phyloP scores from a whole-genome alignment of 257 asterid species.

The Penstemon newberryi region DNA sequence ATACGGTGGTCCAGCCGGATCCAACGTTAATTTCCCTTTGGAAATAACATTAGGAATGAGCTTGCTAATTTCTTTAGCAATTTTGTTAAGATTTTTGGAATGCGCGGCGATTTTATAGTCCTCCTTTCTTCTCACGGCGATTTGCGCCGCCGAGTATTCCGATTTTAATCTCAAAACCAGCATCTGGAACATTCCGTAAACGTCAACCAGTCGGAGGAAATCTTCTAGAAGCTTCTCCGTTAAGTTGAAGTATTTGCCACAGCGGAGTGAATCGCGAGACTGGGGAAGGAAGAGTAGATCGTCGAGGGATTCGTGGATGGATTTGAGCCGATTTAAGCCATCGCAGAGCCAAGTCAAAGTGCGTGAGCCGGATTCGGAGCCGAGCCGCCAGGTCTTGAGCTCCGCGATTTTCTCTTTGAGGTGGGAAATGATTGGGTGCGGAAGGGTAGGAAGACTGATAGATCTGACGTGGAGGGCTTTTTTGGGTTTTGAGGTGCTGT shows the following conservation, averaged over 20 bases:
- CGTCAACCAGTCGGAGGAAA: constrained; percentile 66
- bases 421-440: constrained; percentile 70
- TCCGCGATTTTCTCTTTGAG: constrained; percentile 54
- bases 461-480: constrained; percentile 68
- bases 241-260: constrained; percentile 33
- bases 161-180: constrained; percentile 54
- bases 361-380: constrained; percentile 26
- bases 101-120: constrained; percentile 33
- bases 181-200: constrained; percentile 67
- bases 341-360: constrained; percentile 57
- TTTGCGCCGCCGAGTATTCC: constrained; percentile 59
- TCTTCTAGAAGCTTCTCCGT: constrained; percentile 74
- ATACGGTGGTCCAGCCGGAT: constrained; percentile 19
- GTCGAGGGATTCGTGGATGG: constrained; percentile 72
- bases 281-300: constrained; percentile 83
- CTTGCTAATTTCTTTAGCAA: constrained; percentile 57
- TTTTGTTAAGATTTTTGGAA: constrained; percentile 43
- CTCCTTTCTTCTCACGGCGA: constrained; percentile 58
- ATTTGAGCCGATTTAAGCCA: constrained; percentile 54
- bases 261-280: constrained; percentile 56
- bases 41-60: constrained; percentile 32
- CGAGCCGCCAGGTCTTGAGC: constrained; percentile 44
- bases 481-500: constrained; percentile 33
- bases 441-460: constrained; percentile 73
- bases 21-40: constrained; percentile 31